A percentile compares a stretch with the other conserved stretches of the same genome.
Conservation (phyloP, 2,329 filamentous ascomycete species). For the Colletotrichum lini region DNA sequence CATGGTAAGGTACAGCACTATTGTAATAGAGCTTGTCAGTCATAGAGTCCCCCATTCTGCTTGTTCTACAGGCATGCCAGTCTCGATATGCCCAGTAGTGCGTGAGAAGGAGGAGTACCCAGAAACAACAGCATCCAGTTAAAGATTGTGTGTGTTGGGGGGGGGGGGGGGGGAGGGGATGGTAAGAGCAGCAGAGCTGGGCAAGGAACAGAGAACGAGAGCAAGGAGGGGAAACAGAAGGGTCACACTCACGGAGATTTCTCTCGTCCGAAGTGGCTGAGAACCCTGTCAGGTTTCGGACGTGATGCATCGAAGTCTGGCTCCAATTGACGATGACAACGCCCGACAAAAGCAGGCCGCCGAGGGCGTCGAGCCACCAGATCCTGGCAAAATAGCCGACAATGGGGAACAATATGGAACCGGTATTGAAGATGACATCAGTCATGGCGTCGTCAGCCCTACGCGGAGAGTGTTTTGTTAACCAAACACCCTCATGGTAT, state of each 20-base stretch:
- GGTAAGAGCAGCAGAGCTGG: slow-evolving; percentile 1
- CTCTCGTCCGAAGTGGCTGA: slow-evolving; percentile 85
- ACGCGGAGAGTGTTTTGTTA: slow-evolving; percentile 23
- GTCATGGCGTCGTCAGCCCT: slow-evolving; percentile 71
- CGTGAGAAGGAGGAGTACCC: too few relatives aligned
- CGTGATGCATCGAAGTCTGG: slow-evolving; percentile 80
- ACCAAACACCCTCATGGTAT: slow-evolving; percentile 45
- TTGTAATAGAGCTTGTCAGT: slow-evolving; percentile 14
- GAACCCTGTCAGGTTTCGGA: slow-evolving; percentile 84
- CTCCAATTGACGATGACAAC: slow-evolving; percentile 88
- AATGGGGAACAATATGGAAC: slow-evolving; percentile 89
- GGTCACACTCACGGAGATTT: slow-evolving; percentile 70
- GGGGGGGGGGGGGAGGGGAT: slow-evolving; percentile 2
- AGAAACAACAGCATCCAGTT: too few relatives aligned
- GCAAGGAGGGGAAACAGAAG: neutral
- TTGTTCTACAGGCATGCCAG: neutral
- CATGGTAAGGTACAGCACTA: slow-evolving; percentile 90
- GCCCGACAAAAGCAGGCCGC: slow-evolving; percentile 82
- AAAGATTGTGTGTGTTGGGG: slow-evolving; percentile 2
- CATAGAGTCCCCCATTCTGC: too few relatives aligned
- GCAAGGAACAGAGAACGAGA: neutral
- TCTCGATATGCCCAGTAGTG: too few relatives aligned
- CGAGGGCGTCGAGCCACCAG: slow-evolving; percentile 88
- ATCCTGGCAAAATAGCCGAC: slow-evolving; percentile 81
- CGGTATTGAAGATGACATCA: slow-evolving; percentile 91